Base-by-base conservation (phyloP, 2,329 filamentous ascomycete species). In the Thielaviopsis ethacetica region DNA sequence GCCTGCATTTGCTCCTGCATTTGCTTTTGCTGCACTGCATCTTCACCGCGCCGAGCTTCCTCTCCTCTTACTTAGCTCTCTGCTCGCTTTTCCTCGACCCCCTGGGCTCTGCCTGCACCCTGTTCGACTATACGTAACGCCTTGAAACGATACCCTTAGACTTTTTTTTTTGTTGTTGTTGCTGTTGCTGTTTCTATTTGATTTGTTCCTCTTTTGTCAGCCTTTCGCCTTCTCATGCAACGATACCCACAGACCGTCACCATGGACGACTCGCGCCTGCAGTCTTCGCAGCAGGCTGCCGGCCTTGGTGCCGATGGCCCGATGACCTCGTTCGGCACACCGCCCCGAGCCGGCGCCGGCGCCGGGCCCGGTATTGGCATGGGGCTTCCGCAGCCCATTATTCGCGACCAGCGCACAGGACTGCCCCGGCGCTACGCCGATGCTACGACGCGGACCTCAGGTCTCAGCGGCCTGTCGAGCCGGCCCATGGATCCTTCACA, bases 81-180 rank as follows among this genome's bases (percentile, higher is more conserved):
- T 67, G 69, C 65, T 67, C 59, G 64, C 65, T 68, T 54, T 67
- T 68, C 65, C 66, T 70, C 70, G 71, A 69, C 71, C 71, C 27
- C 49, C 47, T 58, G 44, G 27, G 41, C 53, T 49, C 47, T 59
- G 51, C 30, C 47, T 59, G 51, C 30, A 9, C 30, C 44, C 22
- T 47, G 69, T 73, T 69, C 71, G 73, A 72, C 30, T 34, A 34
- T 34, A 34, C 30, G 30, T 34, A 34, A 34, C 30, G 30, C 30
- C 30, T 34, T 34, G 30, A 34, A 34, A 34, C 30, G 30, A 34
- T 34, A 34, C 30, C 30, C 30, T 34, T 34, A 34, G 30, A 34
- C 30, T 34, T 34, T 12, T 34, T 27, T 27, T 10, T 34, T 34
- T 34, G 6, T 34, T 34, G 24, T 26, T 26, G 24, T 26, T 26